phyloP scores from a whole-genome alignment of 495 filamentous ascomycete species.

The Oleoguttula mirabilis region DNA sequence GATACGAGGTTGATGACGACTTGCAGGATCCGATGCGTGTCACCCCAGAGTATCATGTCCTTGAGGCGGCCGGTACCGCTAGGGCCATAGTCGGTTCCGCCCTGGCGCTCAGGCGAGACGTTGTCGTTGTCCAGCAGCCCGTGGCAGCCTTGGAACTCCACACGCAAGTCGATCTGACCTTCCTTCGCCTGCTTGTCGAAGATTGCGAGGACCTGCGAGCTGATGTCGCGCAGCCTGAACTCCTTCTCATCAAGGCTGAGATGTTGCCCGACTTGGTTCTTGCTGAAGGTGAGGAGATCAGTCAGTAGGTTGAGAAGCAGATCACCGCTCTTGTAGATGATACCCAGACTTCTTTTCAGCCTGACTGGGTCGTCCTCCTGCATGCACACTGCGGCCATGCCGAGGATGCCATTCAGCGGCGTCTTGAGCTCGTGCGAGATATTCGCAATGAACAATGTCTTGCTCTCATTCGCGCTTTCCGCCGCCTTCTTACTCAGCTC shows the following conservation, averaged over 20 bases:
- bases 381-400: constrained; percentile 88
- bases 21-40: constrained; percentile 77
- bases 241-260: constrained; percentile 72
- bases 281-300: constrained; percentile 81
- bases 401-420: constrained; percentile 82
- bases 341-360: constrained; percentile 69
- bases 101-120: constrained; percentile 6
- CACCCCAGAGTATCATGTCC: constrained; percentile 76
- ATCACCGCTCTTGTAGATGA: constrained; percentile 84
- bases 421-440: constrained; percentile 93
- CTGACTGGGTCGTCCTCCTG: constrained; percentile 65
- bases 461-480: constrained; percentile 85
- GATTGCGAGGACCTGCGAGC: constrained; percentile 65
- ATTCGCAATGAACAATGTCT: constrained; percentile 90
- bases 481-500: constrained; percentile 84
- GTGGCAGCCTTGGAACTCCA: constrained; percentile 51
- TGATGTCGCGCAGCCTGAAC: constrained; percentile 68
- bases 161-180: constrained; percentile 54
- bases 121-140: constrained; percentile 30
- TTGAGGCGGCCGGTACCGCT: constrained; percentile 51
- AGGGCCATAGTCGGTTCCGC: constrained; percentile 37
- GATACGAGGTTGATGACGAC: constrained; percentile 86
- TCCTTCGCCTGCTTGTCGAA: constrained; percentile 83
- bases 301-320: constrained; percentile 77
- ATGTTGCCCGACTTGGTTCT: constrained; percentile 80